Evolutionary conservation across 306 rosid species (phyloP).

Genomic region (Cucumis cinereus): DNA sequence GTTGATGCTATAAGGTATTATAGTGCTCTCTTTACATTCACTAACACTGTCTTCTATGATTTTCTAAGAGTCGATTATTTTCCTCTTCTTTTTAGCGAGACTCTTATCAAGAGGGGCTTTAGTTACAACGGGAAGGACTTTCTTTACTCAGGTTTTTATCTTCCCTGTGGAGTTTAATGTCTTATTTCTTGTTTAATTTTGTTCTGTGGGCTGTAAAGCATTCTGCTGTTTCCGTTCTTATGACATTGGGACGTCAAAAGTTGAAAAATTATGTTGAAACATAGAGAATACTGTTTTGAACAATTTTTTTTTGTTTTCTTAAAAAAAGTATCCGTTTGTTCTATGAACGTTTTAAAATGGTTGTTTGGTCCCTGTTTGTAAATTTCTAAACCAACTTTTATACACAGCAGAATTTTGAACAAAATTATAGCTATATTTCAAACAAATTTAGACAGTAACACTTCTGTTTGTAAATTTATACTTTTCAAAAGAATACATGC

Average conservation of each 20-base stretch:
- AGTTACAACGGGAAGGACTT: slow-evolving; percentile 84
- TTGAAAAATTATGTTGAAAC: background rate
- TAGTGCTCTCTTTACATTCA: slow-evolving; percentile 25
- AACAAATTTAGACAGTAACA: background rate
- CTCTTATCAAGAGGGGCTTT: slow-evolving; percentile 73
- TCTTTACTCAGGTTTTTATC: slow-evolving; percentile 69
- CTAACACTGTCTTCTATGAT: background rate
- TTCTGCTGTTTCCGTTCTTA: background rate
- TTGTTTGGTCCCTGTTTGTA: background rate
- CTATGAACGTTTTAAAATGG: background rate
- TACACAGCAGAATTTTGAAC: background rate
- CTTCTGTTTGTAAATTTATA: too few species aligned
- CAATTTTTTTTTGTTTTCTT: too few species aligned
- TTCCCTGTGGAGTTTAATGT: background rate
- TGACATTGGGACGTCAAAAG: background rate
- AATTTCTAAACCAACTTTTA: background rate
- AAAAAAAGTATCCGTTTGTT: background rate
- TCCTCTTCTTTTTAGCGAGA: slow-evolving; percentile 45
- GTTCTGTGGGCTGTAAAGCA: background rate
- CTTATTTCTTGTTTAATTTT: background rate
- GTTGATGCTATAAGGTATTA: slow-evolving; percentile 89
- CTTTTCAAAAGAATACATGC: too few species aligned
- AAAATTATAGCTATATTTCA: background rate
- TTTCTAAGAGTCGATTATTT: slow-evolving; percentile 5
- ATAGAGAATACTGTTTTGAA: background rate